Conservation (phyloP, 352 stramenopile species). For the Salisapilia sapeloensis region DNA sequence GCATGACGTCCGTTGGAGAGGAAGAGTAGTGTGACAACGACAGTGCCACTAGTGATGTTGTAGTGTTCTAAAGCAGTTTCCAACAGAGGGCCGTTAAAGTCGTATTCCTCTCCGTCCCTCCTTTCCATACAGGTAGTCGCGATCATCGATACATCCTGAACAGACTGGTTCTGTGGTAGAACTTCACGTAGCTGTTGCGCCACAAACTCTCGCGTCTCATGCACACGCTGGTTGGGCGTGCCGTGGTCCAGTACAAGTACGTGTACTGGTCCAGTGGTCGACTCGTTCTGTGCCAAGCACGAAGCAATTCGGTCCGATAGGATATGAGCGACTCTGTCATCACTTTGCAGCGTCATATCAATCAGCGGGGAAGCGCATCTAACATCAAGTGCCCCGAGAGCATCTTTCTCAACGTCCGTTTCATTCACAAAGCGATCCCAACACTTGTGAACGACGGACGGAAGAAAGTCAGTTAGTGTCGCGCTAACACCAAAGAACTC, state of each 20-base stretch:
- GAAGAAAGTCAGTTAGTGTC: constrained; percentile 63
- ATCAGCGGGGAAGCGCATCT: constrained; percentile 50
- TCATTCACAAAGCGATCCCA: too few relatives aligned
- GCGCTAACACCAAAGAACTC: constrained; percentile 66
- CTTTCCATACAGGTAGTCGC: constrained; percentile 63
- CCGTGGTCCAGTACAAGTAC: constrained; percentile 69
- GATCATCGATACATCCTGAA: constrained; percentile 18
- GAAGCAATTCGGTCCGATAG: constrained; percentile 25
- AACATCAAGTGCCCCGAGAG: constrained; percentile 15
- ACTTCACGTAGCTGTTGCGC: constrained; percentile 22
- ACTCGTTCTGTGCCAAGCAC: constrained; percentile 13
- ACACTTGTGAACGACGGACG: constrained; percentile 28
- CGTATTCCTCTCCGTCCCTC: constrained; percentile 39
- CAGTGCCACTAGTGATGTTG: constrained; percentile 27
- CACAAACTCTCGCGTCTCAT: constrained; percentile 44
- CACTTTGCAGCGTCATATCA: constrained; percentile 16
- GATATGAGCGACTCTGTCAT: constrained; percentile 48
- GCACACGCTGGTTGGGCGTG: constrained; percentile 48
- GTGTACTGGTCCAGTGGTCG: constrained; percentile 6
- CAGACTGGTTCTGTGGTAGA: constrained; percentile 5
- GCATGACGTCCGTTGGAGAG: constrained; percentile 58
- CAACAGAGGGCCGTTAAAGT: constrained; percentile 75
- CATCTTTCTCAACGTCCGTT: background rate
- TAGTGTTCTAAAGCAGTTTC: constrained; percentile 42
- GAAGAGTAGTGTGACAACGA: constrained; percentile 64